Evolutionary conservation across 225 moss, liverwort and hornwort genomes (phyloP), one percentile per base, ranked within the genome.

Genomic region (Pseudisothecium myosuroides): DNA sequence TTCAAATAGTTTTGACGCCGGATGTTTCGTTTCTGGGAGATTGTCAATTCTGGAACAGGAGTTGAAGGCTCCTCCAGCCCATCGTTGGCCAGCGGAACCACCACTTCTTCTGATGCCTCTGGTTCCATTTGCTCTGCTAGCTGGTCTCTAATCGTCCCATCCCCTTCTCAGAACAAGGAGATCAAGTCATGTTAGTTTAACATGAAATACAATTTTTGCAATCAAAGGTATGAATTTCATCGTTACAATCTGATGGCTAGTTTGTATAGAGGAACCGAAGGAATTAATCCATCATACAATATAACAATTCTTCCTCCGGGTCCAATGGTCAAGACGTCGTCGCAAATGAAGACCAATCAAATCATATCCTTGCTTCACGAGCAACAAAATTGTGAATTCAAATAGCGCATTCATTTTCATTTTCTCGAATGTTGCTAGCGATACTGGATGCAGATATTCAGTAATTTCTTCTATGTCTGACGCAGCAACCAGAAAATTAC

Each of bases 11-110:
- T 88, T 92, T 96, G 90, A n/a, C 87, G 90, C 63, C 96, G 95
- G 23, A 97, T 96, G 49, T 97, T 97, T 73, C 97, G 91, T 88
- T 96, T 97, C 87, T 96, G 97, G 17, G 94, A 94, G 62, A 95
- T 90, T 56, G 97, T 97, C 37, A 97, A 93, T 47, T 93, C 89
- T 52, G 83, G 24, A 62, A 55, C 59, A 80, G 64, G 67, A 50
- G 43, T 49, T 28, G 36, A 39, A 18, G 52, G 16, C 50, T 86
- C 65, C 27, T 89, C 88, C 50, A 91, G 95, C 43, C 84, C 32
- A 26, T 84, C 28, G 60, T 60, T 92, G 64, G 90, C 93, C 66
- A 97, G 84, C 29, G 90, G 86, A 54, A 96, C 65, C 28, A 88
- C 81, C 69, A 93, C 81, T 84, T 92, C 86, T 79, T 92, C 94